Percentiles rank a stretch among this genome's conserved stretches.
phyloP scores from a whole-genome alignment of 1,284 basidiomycete species.

The Leccinum cinnamomeum region DNA sequence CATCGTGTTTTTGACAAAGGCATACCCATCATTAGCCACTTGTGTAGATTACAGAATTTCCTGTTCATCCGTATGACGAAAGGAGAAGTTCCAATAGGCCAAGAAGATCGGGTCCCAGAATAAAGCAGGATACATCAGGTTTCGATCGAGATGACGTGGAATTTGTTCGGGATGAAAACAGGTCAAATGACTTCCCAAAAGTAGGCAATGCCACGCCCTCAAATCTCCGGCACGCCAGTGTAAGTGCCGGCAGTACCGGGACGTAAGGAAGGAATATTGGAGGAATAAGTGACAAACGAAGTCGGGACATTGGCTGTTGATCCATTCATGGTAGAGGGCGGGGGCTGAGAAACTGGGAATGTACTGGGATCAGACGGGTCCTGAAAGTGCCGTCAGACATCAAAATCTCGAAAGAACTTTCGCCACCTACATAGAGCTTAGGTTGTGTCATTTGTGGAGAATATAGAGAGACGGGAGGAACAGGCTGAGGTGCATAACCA shows the following conservation, averaged over 20 bases:
- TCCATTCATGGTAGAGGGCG: constrained; percentile 4
- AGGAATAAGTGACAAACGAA: constrained; percentile 13
- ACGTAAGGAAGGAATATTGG: not conserved
- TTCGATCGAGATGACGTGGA: not conserved
- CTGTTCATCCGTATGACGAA: not conserved
- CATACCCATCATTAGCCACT: too few relatives aligned
- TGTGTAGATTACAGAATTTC: not conserved
- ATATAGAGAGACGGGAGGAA: constrained; percentile 7
- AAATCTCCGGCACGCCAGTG: constrained; percentile 32
- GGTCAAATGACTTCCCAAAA: not conserved
- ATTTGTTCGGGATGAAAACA: not conserved
- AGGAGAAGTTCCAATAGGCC: not conserved
- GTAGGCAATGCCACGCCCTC: not conserved
- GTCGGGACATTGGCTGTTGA: constrained; percentile 11
- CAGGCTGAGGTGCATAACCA: too few relatives aligned
- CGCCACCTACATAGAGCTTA: constrained; percentile 31
- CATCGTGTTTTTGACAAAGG: too few relatives aligned
- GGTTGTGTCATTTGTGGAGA: constrained; percentile 27
- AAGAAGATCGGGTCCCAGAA: not conserved
- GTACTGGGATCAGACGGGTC: constrained; percentile 37
- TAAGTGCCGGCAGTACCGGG: constrained; percentile 22
- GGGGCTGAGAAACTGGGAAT: constrained; percentile 29
- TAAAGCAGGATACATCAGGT: not conserved
- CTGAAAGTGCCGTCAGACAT: constrained; percentile 18
- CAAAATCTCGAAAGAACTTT: not conserved